A percentile compares a stretch with the other conserved stretches of the same genome.
phyloP scores from a whole-genome alignment of 1,284 basidiomycete species.

The Chondrostereum purpureum region DNA sequence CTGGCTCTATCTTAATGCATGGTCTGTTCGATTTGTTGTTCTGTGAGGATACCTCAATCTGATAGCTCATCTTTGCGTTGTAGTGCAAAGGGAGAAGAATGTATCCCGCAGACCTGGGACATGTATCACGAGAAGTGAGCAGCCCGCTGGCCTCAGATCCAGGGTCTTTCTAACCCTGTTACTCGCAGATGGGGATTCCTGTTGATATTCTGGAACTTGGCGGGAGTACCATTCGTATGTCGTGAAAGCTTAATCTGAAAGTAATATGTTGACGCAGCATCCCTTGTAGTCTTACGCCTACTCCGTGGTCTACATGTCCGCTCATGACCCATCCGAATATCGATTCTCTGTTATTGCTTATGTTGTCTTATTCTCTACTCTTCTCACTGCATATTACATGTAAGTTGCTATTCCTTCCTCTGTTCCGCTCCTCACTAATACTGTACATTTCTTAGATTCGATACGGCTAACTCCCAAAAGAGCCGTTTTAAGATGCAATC shows the following conservation, averaged over 20 bases:
- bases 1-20: constrained; percentile 95
- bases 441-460: constrained; percentile 56
- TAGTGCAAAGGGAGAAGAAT: constrained; percentile 85
- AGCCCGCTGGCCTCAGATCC: not conserved
- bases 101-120: constrained; percentile 99
- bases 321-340: constrained; percentile 87
- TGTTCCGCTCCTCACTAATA: constrained; percentile 11
- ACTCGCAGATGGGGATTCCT: constrained; percentile 74
- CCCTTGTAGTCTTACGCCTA: constrained; percentile 83
- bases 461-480: constrained; percentile 95
- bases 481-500: constrained; percentile 97
- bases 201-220: constrained; percentile 98
- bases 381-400: constrained; percentile 84
- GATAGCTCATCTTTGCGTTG: constrained; percentile 8
- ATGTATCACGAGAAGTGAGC: constrained; percentile 92
- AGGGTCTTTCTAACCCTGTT: constrained; percentile 8
- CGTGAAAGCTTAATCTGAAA: not conserved
- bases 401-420: constrained; percentile 28
- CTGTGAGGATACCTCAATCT: constrained; percentile 16
- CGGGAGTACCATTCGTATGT: constrained; percentile 81
- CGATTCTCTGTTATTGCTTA: constrained; percentile 77
- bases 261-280: constrained; percentile 7
- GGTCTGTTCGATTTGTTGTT: constrained; percentile 38
- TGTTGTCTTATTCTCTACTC: constrained; percentile 64
- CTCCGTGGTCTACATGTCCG: constrained; percentile 96